These are phyloP conservation scores for Gyrodon lividus DNA, from an alignment of 768 basidiomycete species.

Conservation along the genomic window DNA sequence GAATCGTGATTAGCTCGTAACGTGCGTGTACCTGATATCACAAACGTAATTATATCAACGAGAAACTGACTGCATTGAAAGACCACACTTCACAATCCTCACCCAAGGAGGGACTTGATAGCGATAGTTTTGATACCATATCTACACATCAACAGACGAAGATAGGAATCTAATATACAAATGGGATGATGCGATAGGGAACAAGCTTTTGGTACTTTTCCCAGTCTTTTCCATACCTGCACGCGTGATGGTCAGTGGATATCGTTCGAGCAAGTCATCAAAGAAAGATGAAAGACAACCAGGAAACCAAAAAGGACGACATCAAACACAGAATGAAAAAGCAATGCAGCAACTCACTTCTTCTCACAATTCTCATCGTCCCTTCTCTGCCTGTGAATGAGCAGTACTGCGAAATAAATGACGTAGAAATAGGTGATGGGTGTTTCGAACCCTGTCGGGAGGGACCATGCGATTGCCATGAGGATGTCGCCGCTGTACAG, in stretches of 20 bases:
- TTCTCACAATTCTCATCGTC: slow-evolving; percentile 90
- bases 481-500: slow-evolving; percentile 71
- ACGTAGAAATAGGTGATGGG: slow-evolving; percentile 97
- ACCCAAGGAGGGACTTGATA: neutral
- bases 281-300: no score
- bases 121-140: neutral
- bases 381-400: slow-evolving; percentile 85
- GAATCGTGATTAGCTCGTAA: slow-evolving; percentile 15
- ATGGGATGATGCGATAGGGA: slow-evolving; percentile 83
- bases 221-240: slow-evolving; percentile 94
- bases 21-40: neutral
- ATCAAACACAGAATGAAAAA: neutral
- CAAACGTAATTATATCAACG: neutral
- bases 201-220: slow-evolving; percentile 84
- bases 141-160: neutral
- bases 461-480: slow-evolving; percentile 91
- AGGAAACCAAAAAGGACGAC: neutral
- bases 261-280: neutral
- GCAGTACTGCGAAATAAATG: slow-evolving; percentile 81
- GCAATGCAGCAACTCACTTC: slow-evolving; percentile 58
- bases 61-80: no score
- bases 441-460: slow-evolving; percentile 88
- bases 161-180: slow-evolving; percentile 53
- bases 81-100: no score
- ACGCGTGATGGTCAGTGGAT: neutral